Evolutionary conservation across 306 rosid species (phyloP).

Genomic region (Cucumis hystrix): DNA sequence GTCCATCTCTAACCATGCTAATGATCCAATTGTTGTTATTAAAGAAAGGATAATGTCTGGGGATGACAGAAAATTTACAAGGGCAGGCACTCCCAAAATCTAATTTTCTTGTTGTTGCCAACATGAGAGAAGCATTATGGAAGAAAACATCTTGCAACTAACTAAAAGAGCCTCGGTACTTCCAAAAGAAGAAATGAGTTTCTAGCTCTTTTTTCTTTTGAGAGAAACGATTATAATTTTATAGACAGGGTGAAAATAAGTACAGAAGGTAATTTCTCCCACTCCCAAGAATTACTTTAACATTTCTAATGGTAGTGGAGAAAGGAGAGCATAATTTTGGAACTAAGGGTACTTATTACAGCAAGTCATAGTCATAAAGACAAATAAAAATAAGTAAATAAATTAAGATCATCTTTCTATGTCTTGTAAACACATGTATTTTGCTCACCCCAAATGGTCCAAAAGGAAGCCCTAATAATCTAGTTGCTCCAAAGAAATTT

Average conservation of each 20-base stretch:
- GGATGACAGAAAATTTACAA: not conserved
- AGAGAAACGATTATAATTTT: not conserved
- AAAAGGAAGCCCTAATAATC: not conserved
- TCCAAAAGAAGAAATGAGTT: not conserved
- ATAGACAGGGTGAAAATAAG: not conserved
- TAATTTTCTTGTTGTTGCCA: not conserved
- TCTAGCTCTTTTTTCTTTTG: not conserved
- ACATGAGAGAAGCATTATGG: not conserved
- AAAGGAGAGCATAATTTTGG: not conserved
- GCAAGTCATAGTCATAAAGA: not conserved
- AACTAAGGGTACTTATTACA: not conserved
- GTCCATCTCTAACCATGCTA: not conserved
- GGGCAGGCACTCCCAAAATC: not conserved
- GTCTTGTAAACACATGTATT: not conserved
- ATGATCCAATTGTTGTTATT: not conserved
- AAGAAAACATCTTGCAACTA: not conserved
- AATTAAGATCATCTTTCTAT: not conserved
- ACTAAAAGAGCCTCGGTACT: not conserved
- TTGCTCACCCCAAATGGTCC: not conserved
- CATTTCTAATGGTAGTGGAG: not conserved
- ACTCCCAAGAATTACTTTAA: not conserved
- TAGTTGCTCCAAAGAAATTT: not conserved
- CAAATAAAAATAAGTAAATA: too few species aligned
- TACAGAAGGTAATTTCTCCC: not conserved
- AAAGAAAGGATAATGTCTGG: not conserved